Conservation (phyloP, 139 green algal species). For the Picochlorum sp. region DNA sequence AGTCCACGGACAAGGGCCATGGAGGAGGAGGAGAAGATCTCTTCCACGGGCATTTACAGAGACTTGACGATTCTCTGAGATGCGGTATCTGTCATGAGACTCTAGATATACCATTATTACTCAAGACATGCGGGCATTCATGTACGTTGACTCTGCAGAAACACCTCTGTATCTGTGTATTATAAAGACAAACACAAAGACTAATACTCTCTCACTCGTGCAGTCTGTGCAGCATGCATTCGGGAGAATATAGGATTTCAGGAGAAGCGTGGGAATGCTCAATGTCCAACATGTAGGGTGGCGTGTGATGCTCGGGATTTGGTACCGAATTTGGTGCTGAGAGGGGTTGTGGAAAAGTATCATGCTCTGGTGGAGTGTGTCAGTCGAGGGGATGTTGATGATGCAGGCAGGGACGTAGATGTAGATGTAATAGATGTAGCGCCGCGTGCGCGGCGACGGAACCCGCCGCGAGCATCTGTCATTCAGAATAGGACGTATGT, state of each 20-base stretch:
- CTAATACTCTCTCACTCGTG: background rate
- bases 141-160: conserved; percentile 17
- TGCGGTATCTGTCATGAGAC: conserved; percentile 29
- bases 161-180: no score
- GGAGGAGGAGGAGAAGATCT: no score
- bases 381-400: background rate
- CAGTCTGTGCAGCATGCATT: conserved; percentile 39
- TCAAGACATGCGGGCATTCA: conserved; percentile 31
- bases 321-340: conserved; percentile 19
- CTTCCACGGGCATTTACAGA: conserved; percentile 3
- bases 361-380: background rate
- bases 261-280: conserved; percentile 14
- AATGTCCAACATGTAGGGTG: conserved; percentile 26
- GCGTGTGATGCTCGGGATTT: conserved; percentile 35
- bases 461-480: background rate
- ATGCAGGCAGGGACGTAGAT: background rate
- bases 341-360: conserved; percentile 24
- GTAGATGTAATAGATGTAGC: background rate
- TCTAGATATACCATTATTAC: conserved; percentile 26
- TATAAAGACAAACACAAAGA: no score
- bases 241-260: conserved; percentile 33
- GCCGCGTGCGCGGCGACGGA: background rate
- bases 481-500: background rate
- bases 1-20: no score
- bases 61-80: conserved; percentile 15